These are phyloP conservation scores for Torulaspora microellipsoides DNA, from an alignment of 805 yeast species.

Conservation along the genomic window DNA sequence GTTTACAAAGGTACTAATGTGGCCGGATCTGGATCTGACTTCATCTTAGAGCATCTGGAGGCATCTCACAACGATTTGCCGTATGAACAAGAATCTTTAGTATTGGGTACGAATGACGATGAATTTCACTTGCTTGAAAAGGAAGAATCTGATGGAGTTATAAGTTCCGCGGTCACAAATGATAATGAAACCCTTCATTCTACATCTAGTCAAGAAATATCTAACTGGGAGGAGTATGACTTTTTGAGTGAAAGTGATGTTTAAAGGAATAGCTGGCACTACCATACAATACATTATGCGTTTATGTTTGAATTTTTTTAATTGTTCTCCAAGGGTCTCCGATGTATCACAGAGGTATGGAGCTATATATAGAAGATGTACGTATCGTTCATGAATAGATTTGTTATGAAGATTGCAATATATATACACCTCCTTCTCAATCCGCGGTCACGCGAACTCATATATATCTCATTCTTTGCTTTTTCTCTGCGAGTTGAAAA, in stretches of 20 bases:
- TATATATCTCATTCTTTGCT: too few species aligned
- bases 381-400: too few species aligned
- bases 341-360: too few species aligned
- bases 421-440: too few species aligned
- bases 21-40: slow-evolving; percentile 1
- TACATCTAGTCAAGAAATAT: slow-evolving; percentile 5
- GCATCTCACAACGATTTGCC: not conserved
- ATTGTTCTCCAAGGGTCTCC: not conserved
- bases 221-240: slow-evolving; percentile 27
- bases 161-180: slow-evolving; percentile 21
- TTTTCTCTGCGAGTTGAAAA: too few species aligned
- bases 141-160: slow-evolving; percentile 16
- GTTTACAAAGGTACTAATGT: slow-evolving; percentile 8
- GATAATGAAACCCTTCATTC: slow-evolving; percentile 13
- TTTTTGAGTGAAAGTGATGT: slow-evolving; percentile 27
- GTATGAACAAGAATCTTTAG: not conserved
- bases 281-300: not conserved
- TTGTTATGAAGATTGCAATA: too few species aligned
- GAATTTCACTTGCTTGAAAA: slow-evolving; percentile 3
- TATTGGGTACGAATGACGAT: not conserved
- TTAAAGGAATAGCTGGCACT: not conserved
- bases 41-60: not conserved
- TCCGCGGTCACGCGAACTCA: too few species aligned
- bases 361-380: too few species aligned
- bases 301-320: not conserved